Evolutionary conservation across 1,139 yeast species (phyloP).

Genomic region (Yamadazyma spencermartinsiae): DNA sequence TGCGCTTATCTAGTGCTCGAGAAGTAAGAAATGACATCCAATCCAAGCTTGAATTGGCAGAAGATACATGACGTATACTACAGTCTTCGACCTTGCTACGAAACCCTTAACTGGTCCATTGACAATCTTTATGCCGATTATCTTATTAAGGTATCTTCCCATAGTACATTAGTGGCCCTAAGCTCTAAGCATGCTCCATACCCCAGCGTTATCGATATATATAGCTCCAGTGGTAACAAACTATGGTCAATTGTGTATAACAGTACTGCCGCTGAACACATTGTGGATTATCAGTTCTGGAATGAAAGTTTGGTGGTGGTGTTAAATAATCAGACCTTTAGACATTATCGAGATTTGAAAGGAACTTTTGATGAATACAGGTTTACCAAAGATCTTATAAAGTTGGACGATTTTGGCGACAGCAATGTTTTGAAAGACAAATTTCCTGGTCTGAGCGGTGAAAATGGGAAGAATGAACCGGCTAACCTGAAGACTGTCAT

Average conservation of each 20-base stretch:
- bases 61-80: constrained; percentile 62
- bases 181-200: constrained; percentile 33
- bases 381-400: constrained; percentile 35
- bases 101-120: constrained; percentile 36
- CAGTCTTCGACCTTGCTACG: constrained; percentile 47
- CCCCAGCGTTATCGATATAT: constrained; percentile 48
- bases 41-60: constrained; percentile 61
- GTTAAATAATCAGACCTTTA: constrained; percentile 52
- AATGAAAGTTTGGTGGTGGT: constrained; percentile 66
- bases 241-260: constrained; percentile 51
- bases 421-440: constrained; percentile 25
- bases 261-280: constrained; percentile 53
- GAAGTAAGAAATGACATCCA: constrained; percentile 24
- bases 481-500: too few species aligned
- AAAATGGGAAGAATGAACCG: too few species aligned
- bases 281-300: constrained; percentile 56
- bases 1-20: too few species aligned
- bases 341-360: constrained; percentile 69
- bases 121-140: constrained; percentile 31
- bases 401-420: constrained; percentile 34
- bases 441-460: too few species aligned
- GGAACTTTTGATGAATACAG: constrained; percentile 59
- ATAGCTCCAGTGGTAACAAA: constrained; percentile 52
- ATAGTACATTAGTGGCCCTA: constrained; percentile 38
- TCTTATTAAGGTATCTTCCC: constrained; percentile 28